Evolutionary conservation across 2,329 filamentous ascomycete species (phyloP).

Genomic region (Alternaria burnsii): DNA sequence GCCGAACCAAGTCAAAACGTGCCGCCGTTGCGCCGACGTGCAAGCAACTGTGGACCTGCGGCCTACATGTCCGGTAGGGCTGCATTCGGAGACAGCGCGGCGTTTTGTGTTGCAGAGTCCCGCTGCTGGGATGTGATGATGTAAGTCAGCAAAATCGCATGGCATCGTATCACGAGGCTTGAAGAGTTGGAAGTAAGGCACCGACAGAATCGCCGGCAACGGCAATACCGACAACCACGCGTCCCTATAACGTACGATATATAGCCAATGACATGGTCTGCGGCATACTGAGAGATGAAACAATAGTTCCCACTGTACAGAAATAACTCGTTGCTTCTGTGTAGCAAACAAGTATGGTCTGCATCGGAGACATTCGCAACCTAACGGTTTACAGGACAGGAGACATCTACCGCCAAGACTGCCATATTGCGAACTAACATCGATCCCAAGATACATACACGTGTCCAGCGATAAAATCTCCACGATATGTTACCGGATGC

Average conservation of each 20-base stretch:
- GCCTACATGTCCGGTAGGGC: slow-evolving; percentile 18
- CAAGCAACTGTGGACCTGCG: not conserved
- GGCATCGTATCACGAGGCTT: slow-evolving; percentile 6
- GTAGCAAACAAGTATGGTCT: not conserved
- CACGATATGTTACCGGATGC: not conserved
- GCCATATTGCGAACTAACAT: not conserved
- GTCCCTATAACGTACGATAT: slow-evolving; percentile 12
- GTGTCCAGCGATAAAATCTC: not conserved
- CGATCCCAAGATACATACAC: not conserved
- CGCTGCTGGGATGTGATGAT: slow-evolving; percentile 3
- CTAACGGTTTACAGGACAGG: not conserved
- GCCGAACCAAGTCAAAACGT: slow-evolving; percentile 3
- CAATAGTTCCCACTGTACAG: not conserved
- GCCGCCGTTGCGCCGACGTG: slow-evolving; percentile 9
- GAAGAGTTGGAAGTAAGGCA: slow-evolving; percentile 8
- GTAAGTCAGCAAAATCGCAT: slow-evolving; percentile 8
- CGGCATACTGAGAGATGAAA: not conserved
- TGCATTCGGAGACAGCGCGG: slow-evolving; percentile 7
- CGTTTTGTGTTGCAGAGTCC: slow-evolving; percentile 9
- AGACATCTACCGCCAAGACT: not conserved
- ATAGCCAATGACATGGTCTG: slow-evolving; percentile 1
- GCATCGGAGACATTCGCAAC: not conserved
- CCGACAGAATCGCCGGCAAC: slow-evolving; percentile 6
- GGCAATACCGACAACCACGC: slow-evolving; percentile 10
- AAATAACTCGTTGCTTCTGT: not conserved